Base-by-base conservation (phyloP, 306 rosid genomes). In the Corylus avellana region DNA sequence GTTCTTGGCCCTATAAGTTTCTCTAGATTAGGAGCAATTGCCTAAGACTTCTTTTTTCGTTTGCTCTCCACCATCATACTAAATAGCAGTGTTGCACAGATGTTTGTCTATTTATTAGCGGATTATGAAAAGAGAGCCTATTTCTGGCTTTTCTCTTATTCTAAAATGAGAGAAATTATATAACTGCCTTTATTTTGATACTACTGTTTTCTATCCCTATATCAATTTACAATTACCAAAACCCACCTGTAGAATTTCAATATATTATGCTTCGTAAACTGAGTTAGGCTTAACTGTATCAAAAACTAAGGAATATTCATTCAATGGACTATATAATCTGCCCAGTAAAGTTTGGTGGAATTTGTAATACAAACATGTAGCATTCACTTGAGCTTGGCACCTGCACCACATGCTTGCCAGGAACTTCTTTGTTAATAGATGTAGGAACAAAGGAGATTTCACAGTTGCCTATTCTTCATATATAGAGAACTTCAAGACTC, bases 401-500 rank as follows among this genome's bases (percentile, higher is more conserved):
- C 48, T 68, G 72, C 72, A 68, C 17, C 17, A 42, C 51, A 10
- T 39, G 27, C 32, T 10, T 42, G 2, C 13, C 11, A 27, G 69
- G 9, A 68, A 49, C 27, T 68, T 42, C 50, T 68, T 68, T 68
- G 29, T 68, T 4, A 39, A n/a, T 3, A 68, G 72, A 68, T 1
- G 8, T 35, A 9, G 51, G 72, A 68, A 68, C 51, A 42, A 16
- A 68, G 53, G 20, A 68, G 51, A 68, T 25, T 9, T 68, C 42
- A 20, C 25, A 68, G 12, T 68, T 68, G 50, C 72, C 72, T n/a
- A 42, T 18, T 32, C 27, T 39, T 17, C 72, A 17, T 68, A 22
- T 68, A 37, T 8, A 68, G 29, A 13, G n/a, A 68, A 39, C 72
- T 68, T 68, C 35, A 39, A 67, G 72, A n/a, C 51, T 67, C 8